These are phyloP conservation scores for Telfairia occidentalis DNA, from an alignment of 331 rosid species.

Conservation along the genomic window DNA sequence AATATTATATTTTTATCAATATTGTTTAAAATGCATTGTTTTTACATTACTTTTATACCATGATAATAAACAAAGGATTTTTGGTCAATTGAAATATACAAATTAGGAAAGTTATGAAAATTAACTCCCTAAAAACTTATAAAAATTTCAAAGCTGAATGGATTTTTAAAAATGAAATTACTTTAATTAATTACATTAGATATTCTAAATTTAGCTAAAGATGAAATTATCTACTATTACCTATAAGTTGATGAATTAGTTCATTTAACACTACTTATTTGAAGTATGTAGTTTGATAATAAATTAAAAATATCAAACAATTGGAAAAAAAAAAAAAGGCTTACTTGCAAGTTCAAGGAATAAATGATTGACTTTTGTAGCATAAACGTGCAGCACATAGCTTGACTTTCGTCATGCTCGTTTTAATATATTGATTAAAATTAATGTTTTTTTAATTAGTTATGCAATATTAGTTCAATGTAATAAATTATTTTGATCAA, in stretches of 20 bases:
- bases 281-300: background rate
- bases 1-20: background rate
- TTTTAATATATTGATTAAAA: background rate
- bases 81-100: background rate
- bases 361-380: background rate
- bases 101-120: background rate
- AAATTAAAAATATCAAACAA: background rate
- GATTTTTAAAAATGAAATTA: background rate
- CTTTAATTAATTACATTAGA: background rate
- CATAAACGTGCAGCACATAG: slow-evolving; percentile 11
- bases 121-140: background rate
- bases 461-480: background rate
- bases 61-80: no score
- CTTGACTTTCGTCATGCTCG: background rate
- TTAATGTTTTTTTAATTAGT: background rate
- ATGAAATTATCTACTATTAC: background rate
- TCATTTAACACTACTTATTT: background rate
- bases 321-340: background rate
- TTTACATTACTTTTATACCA: background rate
- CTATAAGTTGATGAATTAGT: background rate
- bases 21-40: background rate
- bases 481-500: background rate
- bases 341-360: background rate
- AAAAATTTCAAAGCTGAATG: background rate
- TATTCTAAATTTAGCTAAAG: background rate